Evolutionary conservation across 2,329 filamentous ascomycete species (phyloP).

Genomic region (Diaporthe sp.): DNA sequence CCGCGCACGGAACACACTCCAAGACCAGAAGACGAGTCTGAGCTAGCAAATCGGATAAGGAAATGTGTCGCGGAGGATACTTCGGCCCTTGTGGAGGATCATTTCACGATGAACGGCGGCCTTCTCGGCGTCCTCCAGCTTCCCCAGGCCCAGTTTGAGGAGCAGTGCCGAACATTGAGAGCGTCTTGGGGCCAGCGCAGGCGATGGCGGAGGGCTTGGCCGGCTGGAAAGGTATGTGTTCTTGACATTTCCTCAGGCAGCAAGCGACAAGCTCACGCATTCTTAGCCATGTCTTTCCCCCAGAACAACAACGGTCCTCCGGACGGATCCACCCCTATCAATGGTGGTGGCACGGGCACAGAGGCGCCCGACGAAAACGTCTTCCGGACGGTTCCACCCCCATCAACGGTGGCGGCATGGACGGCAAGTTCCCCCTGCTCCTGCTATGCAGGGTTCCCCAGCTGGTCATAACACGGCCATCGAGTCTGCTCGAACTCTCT

Average conservation of each 20-base stretch:
- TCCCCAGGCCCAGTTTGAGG: background rate
- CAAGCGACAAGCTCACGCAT: background rate
- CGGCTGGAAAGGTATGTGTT: accelerated
- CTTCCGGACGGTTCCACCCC: background rate
- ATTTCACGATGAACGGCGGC: background rate
- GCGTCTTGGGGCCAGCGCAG: too few species aligned
- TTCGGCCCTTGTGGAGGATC: background rate
- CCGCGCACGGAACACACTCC: background rate
- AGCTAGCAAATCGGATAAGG: accelerated
- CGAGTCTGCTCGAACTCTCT: conserved; percentile 37
- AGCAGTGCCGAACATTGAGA: background rate
- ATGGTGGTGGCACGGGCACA: conserved; percentile 28
- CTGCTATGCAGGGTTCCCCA: conserved; percentile 18
- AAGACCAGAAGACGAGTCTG: background rate
- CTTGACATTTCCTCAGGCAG: background rate
- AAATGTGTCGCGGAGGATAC: background rate
- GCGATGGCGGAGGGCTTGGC: background rate
- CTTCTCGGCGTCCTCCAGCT: background rate
- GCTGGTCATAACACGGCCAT: conserved; percentile 26
- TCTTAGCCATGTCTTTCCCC: conserved; percentile 21
- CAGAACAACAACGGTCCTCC: conserved; percentile 31
- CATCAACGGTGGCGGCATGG: too few species aligned
- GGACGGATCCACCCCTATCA: conserved; percentile 6
- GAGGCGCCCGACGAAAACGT: too few species aligned
- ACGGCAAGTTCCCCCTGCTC: too few species aligned